A percentile compares a stretch with the other conserved stretches of the same genome.
phyloP scores from a whole-genome alignment of 2,329 filamentous ascomycete genomes.

The Colletotrichum sp. region DNA sequence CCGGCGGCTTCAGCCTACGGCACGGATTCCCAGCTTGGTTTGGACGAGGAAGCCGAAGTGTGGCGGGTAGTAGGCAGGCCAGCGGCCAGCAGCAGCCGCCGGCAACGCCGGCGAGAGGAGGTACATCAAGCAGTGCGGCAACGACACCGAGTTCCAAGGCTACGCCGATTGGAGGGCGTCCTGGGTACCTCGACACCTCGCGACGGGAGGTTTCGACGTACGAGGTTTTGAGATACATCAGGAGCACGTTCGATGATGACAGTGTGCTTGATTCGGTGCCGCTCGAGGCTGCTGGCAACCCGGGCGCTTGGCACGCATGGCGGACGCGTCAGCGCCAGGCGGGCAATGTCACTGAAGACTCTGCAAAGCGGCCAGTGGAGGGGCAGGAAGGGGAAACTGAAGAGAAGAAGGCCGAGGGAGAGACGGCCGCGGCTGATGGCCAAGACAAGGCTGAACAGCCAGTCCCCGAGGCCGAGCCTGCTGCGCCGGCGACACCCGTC shows the following conservation, averaged over 20 bases:
- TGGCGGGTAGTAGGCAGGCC: conserved; percentile 40
- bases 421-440: background rate
- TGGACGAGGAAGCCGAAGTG: conserved; percentile 56
- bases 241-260: conserved; percentile 81
- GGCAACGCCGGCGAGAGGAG: conserved; percentile 28
- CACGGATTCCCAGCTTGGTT: conserved; percentile 95
- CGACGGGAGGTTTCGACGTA: conserved; percentile 59
- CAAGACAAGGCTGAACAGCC: conserved; percentile 24
- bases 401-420: background rate
- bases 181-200: conserved; percentile 45
- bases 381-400: background rate
- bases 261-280: conserved; percentile 79
- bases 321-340: conserved; percentile 57
- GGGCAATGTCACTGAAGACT: background rate
- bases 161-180: conserved; percentile 29
- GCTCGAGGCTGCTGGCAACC: conserved; percentile 83
- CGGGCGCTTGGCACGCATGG: conserved; percentile 95
- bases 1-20: conserved; percentile 87
- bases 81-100: conserved; percentile 41
- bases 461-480: background rate
- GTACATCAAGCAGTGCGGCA: conserved; percentile 22
- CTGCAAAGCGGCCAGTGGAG: background rate
- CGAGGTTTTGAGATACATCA: conserved; percentile 80
- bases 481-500: background rate
- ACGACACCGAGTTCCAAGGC: conserved; percentile 36